Conservation (phyloP, 2,329 filamentous ascomycete species). For the Scorias spongiosa region DNA sequence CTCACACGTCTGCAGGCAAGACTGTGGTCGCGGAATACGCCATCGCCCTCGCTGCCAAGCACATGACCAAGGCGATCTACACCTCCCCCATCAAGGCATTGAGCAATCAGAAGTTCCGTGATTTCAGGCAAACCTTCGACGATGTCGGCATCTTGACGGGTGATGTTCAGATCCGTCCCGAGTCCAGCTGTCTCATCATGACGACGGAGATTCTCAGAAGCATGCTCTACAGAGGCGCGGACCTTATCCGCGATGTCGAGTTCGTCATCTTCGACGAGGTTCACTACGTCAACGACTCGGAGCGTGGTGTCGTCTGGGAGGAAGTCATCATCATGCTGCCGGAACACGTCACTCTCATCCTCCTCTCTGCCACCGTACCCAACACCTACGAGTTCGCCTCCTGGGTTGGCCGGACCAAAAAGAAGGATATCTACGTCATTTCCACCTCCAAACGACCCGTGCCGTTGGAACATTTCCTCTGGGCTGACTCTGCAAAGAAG, state of each 20-base stretch:
- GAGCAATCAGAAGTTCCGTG: conserved; percentile 96
- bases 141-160: conserved; percentile 95
- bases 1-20: conserved; percentile 94
- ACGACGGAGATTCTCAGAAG: conserved; percentile 95
- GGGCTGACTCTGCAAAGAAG: conserved; percentile 61
- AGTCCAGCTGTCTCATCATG: conserved; percentile 98
- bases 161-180: conserved; percentile 93
- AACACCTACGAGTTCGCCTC: conserved; percentile 97
- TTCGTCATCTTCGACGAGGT: conserved; percentile 99
- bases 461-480: conserved; percentile 88
- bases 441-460: conserved; percentile 92
- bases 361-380: conserved; percentile 89
- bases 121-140: conserved; percentile 79
- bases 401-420: conserved; percentile 95
- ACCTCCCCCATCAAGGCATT: conserved; percentile 96
- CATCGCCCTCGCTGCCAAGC: conserved; percentile 87
- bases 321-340: conserved; percentile 99
- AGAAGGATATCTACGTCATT: conserved; percentile 98
- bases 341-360: conserved; percentile 87
- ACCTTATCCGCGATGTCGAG: conserved; percentile 91
- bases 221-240: conserved; percentile 93
- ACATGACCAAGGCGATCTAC: conserved; percentile 99
- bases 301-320: conserved; percentile 96
- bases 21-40: conserved; percentile 97
- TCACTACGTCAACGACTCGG: conserved; percentile 93